These are phyloP conservation scores for Phytophthora niederhauseri DNA, from an alignment of 352 stramenopile species.

Conservation along the genomic window DNA sequence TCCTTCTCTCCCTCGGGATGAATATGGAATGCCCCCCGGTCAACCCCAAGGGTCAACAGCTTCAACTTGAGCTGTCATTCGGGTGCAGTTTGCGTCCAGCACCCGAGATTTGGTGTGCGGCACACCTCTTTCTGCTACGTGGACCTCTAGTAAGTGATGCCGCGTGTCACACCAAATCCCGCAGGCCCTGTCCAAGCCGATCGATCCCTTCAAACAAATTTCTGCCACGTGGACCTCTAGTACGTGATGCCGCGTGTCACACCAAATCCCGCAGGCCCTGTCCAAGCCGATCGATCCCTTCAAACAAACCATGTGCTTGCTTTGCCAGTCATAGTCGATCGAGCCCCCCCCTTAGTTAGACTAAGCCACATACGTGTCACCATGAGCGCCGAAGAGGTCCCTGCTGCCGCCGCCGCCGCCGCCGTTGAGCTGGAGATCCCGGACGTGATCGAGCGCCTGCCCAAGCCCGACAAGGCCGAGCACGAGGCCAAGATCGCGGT, in stretches of 20 bases:
- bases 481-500: conserved; percentile 88
- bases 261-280: neutral
- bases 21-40: neutral
- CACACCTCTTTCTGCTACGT: conserved; percentile 5
- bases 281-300: too few species aligned
- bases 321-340: conserved; percentile 27
- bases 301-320: conserved; percentile 5
- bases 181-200: neutral
- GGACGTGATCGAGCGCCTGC: conserved; percentile 80
- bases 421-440: conserved; percentile 54
- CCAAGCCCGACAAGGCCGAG: conserved; percentile 90
- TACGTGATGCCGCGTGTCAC: too few species aligned
- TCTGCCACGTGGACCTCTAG: too few species aligned
- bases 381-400: conserved; percentile 34
- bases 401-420: conserved; percentile 1
- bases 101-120: too few species aligned
- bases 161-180: too few species aligned
- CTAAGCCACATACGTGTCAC: conserved; percentile 4
- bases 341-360: neutral
- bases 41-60: neutral
- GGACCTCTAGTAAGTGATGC: neutral
- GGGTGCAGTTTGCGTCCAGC: neutral
- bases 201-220: neutral
- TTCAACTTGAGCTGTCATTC: conserved; percentile 21
- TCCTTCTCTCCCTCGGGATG: neutral